phyloP scores from a whole-genome alignment of 345 rosid species.

The Hypericum perforatum region DNA sequence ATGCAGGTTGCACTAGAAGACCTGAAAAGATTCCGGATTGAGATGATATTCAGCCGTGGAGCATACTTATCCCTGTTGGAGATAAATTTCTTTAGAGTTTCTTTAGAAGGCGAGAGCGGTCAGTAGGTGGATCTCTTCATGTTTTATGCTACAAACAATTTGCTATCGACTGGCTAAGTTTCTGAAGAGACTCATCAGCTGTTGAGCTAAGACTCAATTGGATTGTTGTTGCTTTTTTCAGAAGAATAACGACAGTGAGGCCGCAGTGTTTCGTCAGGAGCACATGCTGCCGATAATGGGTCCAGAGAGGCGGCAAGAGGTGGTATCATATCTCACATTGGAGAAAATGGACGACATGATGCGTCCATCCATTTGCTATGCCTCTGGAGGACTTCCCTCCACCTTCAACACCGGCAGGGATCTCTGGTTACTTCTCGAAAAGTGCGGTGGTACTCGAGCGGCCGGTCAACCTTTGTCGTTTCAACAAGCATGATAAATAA shows the following conservation, averaged over 20 bases:
- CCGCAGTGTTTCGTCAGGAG: constrained; percentile 72
- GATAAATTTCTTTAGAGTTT: too few species aligned
- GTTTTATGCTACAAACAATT: too few species aligned
- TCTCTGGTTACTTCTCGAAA: constrained; percentile 89
- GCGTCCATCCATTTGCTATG: constrained; percentile 90
- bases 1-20: too few species aligned
- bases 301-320: constrained; percentile 95
- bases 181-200: too few species aligned
- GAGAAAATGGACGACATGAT: constrained; percentile 93
- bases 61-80: constrained; percentile 89
- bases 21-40: too few species aligned
- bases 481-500: constrained; percentile 27
- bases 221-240: too few species aligned
- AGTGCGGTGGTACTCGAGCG: constrained; percentile 77
- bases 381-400: constrained; percentile 99
- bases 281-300: constrained; percentile 97
- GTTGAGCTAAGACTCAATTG: too few species aligned
- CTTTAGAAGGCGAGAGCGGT: too few species aligned
- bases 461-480: constrained; percentile 26
- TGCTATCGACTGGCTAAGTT: too few species aligned
- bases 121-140: too few species aligned
- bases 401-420: constrained; percentile 76
- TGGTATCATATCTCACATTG: constrained; percentile 65
- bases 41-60: too few species aligned
- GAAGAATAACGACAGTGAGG: constrained; percentile 62